Evolutionary conservation across 805 yeast genomes (phyloP).

Genomic region (Kodamaea nitidulidarum): DNA sequence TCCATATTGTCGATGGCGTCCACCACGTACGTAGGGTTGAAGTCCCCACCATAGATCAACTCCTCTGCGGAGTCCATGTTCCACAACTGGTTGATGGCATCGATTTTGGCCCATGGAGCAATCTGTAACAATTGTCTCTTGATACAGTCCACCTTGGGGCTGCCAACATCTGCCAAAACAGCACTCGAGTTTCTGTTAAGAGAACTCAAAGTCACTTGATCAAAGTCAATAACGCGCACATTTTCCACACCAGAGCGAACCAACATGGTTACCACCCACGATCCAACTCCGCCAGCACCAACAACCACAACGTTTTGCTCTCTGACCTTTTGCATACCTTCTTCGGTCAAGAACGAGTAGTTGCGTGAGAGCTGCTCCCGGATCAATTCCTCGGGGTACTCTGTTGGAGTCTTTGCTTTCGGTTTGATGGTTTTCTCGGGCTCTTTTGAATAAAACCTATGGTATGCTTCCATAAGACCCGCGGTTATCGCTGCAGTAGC

Average conservation of each 20-base stretch:
- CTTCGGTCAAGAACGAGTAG: constrained; percentile 85
- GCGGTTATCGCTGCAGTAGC: constrained; percentile 32
- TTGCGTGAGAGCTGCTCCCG: constrained; percentile 92
- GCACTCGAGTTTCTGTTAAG: constrained; percentile 95
- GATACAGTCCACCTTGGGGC: constrained; percentile 80
- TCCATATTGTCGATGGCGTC: constrained; percentile 97
- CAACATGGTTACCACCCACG: constrained; percentile 90
- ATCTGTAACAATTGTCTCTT: constrained; percentile 61
- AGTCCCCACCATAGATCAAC: constrained; percentile 46
- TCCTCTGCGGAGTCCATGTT: constrained; percentile 59
- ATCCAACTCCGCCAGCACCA: constrained; percentile 99
- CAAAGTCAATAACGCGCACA: constrained; percentile 84
- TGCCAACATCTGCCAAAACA: constrained; percentile 85
- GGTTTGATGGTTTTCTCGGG: background rate
- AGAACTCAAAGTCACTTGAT: constrained; percentile 90
- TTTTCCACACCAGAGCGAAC: constrained; percentile 85
- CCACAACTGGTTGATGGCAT: constrained; percentile 77
- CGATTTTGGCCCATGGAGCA: constrained; percentile 93
- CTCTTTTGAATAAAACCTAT: constrained; percentile 16
- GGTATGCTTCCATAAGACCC: constrained; percentile 34
- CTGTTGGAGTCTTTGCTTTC: constrained; percentile 4
- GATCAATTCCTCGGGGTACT: constrained; percentile 60
- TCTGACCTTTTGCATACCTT: constrained; percentile 73
- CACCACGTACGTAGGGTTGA: constrained; percentile 70
- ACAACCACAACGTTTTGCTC: constrained; percentile 68